Conservation (phyloP, 2,329 filamentous ascomycete species). For the Fusarium sp. region DNA sequence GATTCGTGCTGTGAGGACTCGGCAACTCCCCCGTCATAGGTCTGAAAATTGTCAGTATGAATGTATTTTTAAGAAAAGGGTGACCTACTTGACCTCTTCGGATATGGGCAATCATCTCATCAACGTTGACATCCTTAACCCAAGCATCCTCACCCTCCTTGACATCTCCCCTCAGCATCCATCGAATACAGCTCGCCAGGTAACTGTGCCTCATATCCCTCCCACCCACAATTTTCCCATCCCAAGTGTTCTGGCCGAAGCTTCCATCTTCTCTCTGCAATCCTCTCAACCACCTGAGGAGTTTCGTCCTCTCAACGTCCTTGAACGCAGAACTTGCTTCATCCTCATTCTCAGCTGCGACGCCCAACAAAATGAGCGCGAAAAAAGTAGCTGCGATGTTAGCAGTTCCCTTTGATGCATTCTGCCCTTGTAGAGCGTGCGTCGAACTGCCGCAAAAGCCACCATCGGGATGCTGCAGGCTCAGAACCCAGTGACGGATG, state of each 20-base stretch:
- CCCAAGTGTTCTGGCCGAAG: constrained; percentile 84
- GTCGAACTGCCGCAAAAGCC: constrained; percentile 91
- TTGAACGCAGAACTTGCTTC: constrained; percentile 61
- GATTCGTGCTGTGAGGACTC: constrained; percentile 85
- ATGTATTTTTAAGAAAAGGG: not conserved
- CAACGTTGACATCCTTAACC: constrained; percentile 80
- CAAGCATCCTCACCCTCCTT: constrained; percentile 62
- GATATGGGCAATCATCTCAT: constrained; percentile 77
- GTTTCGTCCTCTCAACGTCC: constrained; percentile 74
- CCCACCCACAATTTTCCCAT: constrained; percentile 75
- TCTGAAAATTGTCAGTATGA: constrained; percentile 58
- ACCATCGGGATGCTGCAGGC: constrained; percentile 85
- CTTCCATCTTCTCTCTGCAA: constrained; percentile 89
- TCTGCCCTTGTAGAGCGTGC: constrained; percentile 59
- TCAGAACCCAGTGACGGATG: constrained; percentile 82
- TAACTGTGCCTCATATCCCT: constrained; percentile 91
- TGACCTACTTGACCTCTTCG: constrained; percentile 65
- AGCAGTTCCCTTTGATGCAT: constrained; percentile 63
- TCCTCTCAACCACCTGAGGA: constrained; percentile 78
- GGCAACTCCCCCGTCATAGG: constrained; percentile 87
- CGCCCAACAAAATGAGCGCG: constrained; percentile 78
- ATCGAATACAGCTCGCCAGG: constrained; percentile 83
- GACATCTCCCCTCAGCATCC: constrained; percentile 78
- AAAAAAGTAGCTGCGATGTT: constrained; percentile 93
- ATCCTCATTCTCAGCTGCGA: constrained; percentile 56